Evolutionary conservation across 805 yeast species (phyloP), one percentile per base, ranked within the genome.

Genomic region (Deakozyma indianensis): DNA sequence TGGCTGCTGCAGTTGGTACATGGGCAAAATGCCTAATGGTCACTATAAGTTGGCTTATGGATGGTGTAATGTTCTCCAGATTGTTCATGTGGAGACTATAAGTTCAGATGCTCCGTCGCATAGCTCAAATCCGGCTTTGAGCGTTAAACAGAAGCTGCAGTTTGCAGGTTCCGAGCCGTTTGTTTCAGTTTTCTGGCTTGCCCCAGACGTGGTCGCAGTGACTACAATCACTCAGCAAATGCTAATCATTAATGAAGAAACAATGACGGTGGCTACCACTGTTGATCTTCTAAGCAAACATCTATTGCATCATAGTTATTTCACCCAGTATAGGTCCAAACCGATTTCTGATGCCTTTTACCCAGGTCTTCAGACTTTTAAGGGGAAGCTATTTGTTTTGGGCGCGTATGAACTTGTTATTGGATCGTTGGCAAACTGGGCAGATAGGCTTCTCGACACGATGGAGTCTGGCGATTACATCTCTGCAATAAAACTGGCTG

Each of bases 371-470:
- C 59, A 54, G 45, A 56, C 65, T 0, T 66, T 63, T 48, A 74
- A 66, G 48, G 68, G 72, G 1, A 67, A 72, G 21, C 42, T 85
- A 0, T 71, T 77, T 52, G 46, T 76, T 1, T 52, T 79, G 43
- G 82, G 82, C 0, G 63, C 66, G 35, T 69, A 70, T 45, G 78
- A 74, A 47, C 55, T 77, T 40, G 63, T 63, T 3, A 68, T 78
- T 2, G 94, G 88, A 0, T 66, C 75, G 22, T 60, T 77, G 15
- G 65, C 77, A 2, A 77, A 71, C 52, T 85, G 87, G 95, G 84
- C 80, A 0, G 88, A 82, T 51, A 64, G 68, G 23, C 58, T 83
- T 1, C 58, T 73, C 47, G 65, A 61, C 4, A 55, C 73, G 11
- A 64, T 85, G 42, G 64, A 72, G 9, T 51, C 61, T 1, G 75